These are phyloP conservation scores for Lepiota brunneoincarnata DNA, from an alignment of 768 basidiomycete species.

Conservation along the genomic window DNA sequence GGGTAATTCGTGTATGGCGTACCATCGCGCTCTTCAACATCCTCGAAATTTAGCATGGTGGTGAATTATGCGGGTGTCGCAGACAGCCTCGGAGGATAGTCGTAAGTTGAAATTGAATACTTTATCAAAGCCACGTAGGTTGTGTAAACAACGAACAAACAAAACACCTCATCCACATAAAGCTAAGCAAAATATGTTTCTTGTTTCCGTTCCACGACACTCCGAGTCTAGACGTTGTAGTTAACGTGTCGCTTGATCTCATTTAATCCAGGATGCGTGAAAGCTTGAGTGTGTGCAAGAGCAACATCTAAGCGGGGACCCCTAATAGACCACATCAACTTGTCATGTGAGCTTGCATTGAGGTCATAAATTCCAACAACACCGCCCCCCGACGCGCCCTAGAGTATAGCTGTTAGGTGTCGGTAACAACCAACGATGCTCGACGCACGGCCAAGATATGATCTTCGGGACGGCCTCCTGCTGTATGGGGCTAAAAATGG, in stretches of 20 bases:
- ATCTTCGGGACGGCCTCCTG: no score
- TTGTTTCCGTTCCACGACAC: no score
- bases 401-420: no score
- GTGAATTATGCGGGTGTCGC: constrained; percentile 34
- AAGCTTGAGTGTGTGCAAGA: not conserved
- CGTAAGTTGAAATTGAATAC: constrained; percentile 9
- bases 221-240: not conserved
- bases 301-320: not conserved
- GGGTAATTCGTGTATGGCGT: constrained; percentile 20
- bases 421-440: no score
- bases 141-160: constrained; percentile 28
- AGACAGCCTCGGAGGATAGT: constrained; percentile 28
- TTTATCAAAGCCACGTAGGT: constrained; percentile 30
- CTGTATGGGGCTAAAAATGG: no score
- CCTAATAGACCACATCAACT: no score
- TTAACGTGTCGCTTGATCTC: not conserved
- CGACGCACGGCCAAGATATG: no score
- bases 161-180: not conserved
- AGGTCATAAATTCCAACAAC: no score
- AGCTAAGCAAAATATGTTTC: not conserved
- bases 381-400: no score
- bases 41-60: constrained; percentile 84
- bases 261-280: not conserved
- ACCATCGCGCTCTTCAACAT: constrained; percentile 97
- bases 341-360: no score